Base-by-base conservation (phyloP, 1,139 yeast genomes). In the Torulaspora globosa region DNA sequence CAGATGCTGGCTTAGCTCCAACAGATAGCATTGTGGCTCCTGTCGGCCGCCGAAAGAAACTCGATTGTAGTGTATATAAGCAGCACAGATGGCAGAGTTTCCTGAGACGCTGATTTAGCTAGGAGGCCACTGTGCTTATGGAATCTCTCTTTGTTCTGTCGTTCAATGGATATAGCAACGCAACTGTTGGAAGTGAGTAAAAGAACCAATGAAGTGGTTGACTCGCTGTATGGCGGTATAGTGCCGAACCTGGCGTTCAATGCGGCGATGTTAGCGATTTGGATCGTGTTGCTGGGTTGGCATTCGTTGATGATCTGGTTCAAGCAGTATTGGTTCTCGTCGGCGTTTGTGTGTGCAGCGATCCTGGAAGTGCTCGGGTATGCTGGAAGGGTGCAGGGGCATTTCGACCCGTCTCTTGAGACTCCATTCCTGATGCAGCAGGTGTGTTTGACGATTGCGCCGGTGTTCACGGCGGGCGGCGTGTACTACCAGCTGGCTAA, bases 381-480 rank as follows among this genome's bases (percentile, higher is more conserved):
- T 58, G 64, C 78, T 36, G 89, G 86, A 4, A 70, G 96, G 48
- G 66, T 79, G 9, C 63, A 77, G 40, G 64, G 75, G 3, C 65
- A 71, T 43, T 68, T 70, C 50, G 66, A 76, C 51, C 63, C 69
- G 3, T 36, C 50, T n/a, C 62, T 68, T 39, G 52, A 69, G 43
- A 63, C 74, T 49, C 70, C 70, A 39, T 89, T 73, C 62, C 65
- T 86, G 45, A 66, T 81, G 52, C 96, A 89, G 65, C 78, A 80
- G 53, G 76, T 82, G 42, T 70, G 84, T 48, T 70, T 88, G 51
- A 87, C 95, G 0, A 69, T 89, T 43, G 92, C 89, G 0, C 97
- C 97, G 0, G 92, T 92, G 5, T 88, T 90, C 63, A 73, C 86
- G 44, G 85, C 87, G 89, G 97, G 85, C 3, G 96, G 95, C 4